Conservation (phyloP, 208 protist genomes). For the Naegleria lovaniensis region DNA sequence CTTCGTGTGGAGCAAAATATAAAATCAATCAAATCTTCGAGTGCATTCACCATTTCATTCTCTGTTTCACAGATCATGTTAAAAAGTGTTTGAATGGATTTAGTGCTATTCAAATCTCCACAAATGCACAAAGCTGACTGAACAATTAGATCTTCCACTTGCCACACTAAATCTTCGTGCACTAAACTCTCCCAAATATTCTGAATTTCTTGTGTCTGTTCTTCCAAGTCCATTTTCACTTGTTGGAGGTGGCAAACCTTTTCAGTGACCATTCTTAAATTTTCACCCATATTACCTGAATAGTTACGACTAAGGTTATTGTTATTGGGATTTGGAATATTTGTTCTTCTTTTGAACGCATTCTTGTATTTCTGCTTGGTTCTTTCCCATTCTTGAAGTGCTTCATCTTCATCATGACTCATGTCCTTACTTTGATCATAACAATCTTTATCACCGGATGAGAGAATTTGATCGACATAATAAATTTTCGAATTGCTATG, state of each 20-base stretch:
- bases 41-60: background rate
- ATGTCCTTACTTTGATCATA: too few relatives aligned
- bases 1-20: background rate
- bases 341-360: background rate
- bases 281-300: background rate
- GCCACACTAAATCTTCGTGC: background rate
- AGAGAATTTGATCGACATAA: too few relatives aligned
- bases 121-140: background rate
- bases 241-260: background rate
- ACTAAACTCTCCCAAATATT: background rate
- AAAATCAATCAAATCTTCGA: constrained; percentile 7
- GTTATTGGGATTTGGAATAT: background rate
- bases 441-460: too few relatives aligned
- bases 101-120: background rate
- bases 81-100: background rate
- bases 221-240: background rate
- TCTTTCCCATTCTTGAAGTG: background rate
- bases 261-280: background rate
- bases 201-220: background rate
- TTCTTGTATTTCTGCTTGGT: background rate
- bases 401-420: too few relatives aligned
- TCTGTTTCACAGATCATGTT: background rate
- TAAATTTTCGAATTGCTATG: too few relatives aligned
- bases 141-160: background rate
- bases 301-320: background rate